Base-by-base conservation (phyloP, 164 flowering plant genomes). In the Annona cherimola region DNA sequence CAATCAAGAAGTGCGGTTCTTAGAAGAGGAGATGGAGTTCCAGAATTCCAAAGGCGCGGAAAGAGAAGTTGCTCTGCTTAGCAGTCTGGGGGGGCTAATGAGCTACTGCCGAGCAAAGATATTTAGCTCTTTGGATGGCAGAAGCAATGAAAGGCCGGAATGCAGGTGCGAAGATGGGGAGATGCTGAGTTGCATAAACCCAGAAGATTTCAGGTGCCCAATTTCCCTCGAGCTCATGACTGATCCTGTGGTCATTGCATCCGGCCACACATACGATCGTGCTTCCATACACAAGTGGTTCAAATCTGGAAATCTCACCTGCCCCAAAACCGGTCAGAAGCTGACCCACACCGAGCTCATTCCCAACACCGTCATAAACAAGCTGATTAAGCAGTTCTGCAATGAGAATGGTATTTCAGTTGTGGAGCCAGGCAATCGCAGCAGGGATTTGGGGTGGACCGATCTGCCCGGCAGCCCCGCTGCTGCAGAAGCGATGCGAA, bases 241-340 rank as follows among this genome's bases (percentile, higher is more conserved):
- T 2, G 96, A 93, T 80, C 96, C 98, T 0, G 98, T 93, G 45
- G 86, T 87, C 2, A 67, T 89, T 2, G 71, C 84, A 1, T 86
- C 97, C 0, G 98, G 97, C 3, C 97, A 91, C 43, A 90, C 93
- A 0, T 93, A 89, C 46, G 98, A 93, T 71, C 91, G 96, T 0
- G 42, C 75, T 43, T 91, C 97, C 1, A 93, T 93, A 19, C 74
- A 69, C 45, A 88, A 85, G 76, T 93, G 98, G 97, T 69, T 94
- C 42, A 77, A 80, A 4, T 64, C 90, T 1, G 99, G 96, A 40
- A 86, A 90, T 42, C 46, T 66, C 16, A 83, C 67, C 26, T 94
- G 99, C 68, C 99, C 99, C 50, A 92, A 86, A 69, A 94, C 98
- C 1, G 95, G 98, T 11, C 82, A 84, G 81, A 84, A 42, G 79